phyloP scores from a whole-genome alignment of 192 early-diverging fungal genomes.

The Rhizophagus sp. region DNA sequence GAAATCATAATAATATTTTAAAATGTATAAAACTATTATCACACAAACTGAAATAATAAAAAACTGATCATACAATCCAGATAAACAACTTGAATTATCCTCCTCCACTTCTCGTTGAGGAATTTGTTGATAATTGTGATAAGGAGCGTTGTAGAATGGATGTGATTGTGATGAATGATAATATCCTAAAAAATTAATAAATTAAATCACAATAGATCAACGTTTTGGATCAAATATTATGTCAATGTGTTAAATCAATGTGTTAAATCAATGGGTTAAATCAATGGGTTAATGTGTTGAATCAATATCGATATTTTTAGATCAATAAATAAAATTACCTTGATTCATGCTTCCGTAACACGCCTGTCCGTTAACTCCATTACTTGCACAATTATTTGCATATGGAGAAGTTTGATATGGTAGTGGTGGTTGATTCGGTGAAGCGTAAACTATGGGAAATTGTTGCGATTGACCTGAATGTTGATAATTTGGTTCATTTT shows the following conservation, averaged over 20 bases:
- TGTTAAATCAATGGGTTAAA: too few relatives aligned
- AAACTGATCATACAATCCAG: conserved; percentile 30
- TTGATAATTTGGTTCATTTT: not conserved
- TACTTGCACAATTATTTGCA: not conserved
- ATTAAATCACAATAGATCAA: not conserved
- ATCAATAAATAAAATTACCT: too few relatives aligned
- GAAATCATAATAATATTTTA: too few relatives aligned
- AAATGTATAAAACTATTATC: too few relatives aligned
- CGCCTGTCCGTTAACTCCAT: too few relatives aligned
- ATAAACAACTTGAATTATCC: conserved; percentile 6
- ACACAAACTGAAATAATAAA: conserved; percentile 1
- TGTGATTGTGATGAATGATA: conserved; percentile 16
- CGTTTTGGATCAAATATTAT: too few relatives aligned
- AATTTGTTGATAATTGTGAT: conserved; percentile 22
- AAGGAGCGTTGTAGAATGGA: conserved; percentile 24
- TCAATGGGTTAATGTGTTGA: too few relatives aligned
- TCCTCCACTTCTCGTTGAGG: conserved; percentile 20
- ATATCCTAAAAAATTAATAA: not conserved
- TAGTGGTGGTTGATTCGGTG: conserved; percentile 25
- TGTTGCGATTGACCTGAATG: not conserved
- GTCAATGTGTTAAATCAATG: too few relatives aligned
- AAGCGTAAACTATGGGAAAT: conserved; percentile 28
- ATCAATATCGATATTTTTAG: too few relatives aligned
- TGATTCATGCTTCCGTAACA: conserved; percentile 28
- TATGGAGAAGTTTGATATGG: conserved; percentile 17